Base-by-base conservation (phyloP, 2,329 filamentous ascomycete genomes). In the Aspergillus luchuensis region DNA sequence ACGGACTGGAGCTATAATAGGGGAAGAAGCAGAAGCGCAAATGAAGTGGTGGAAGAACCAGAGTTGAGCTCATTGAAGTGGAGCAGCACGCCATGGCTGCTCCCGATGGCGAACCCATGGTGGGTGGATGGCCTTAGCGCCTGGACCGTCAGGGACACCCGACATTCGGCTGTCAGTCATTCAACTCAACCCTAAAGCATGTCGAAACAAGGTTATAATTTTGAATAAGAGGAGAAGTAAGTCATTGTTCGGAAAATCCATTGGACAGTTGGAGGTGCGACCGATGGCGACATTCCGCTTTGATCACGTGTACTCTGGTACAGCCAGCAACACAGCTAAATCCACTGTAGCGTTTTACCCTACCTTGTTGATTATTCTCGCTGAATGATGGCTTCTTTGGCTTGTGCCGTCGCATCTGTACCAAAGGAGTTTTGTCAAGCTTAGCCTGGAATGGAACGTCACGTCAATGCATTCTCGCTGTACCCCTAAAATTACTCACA, bases 11-110 rank as follows among this genome's bases (percentile, higher is more conserved):
- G 17, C 11, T 0, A 25, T 25, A 1, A 36, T 36, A 36, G 33
- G 47, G 25, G 47, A 17, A 49, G 7, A 30, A n/a, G 25, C 23
- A 17, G 21, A 15, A 47, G 21, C 41, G 53, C 53, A 56, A 56
- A 56, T 56, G 39, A 56, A 5, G 30, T 30, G 47, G 47, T n/a
- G n/a, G 23, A 30, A 6, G 25, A 50, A 21, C 41, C 41, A n/a
- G 3, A 49, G 45, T 49, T 49, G 45, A 49, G 45, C 15, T 50
- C 23, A 50, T 30, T 15, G n/a, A 30, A 30, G 47, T 50, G 47
- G 47, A 50, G 47, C 47, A 50, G 47, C 47, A 50, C 47, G 47
- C 25, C 47, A 50, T 49, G 45, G 45, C 45, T 28, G 21, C 8
- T 25, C 21, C 21, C 45, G 45, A 49, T 49, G 45, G 45, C 45